Evolutionary conservation across 768 basidiomycete genomes (phyloP), one percentile per base, ranked within the genome.

Genomic region (Pleurotus djamor): DNA sequence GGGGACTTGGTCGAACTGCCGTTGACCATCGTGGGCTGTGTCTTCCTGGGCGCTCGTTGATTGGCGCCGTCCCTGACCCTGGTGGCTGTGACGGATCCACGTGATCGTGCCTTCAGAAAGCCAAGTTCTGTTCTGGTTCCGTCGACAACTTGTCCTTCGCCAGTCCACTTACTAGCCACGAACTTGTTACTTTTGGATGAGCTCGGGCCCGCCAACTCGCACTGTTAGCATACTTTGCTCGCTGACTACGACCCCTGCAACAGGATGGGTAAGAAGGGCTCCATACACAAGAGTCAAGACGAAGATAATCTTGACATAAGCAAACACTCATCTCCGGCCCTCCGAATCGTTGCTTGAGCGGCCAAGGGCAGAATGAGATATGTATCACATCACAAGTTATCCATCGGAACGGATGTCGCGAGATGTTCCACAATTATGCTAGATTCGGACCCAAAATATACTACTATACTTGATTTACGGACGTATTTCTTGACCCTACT

Each of bases 11-110:
- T 57, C 34, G 61, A 48, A 52, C 16, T 54, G 50, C 49, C 52
- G 47, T 49, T 49, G 17, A 49, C 36, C 54, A 56, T 56, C 54
- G 54, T 44, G 54, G 54, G 54, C 54, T 56, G 54, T 56, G 54
- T 56, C 41, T 41, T 37, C 32, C n/a, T 41, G 32, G 54, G 54
- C 54, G 54, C 54, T 56, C 6, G 21, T 21, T 12, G 16, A 41
- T 43, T 3, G 33, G 54, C 54, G 54, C 54, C 35, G 38, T 16
- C 38, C 41, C 54, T 44, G 36, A 4, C 37, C 54, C 41, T 56
- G 36, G 54, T 56, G 54, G 54, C 54, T 13, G 54, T 56, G 41
- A 14, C 5, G 8, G 17, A 17, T 41, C 41, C 54, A 38, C 38
- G 54, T 38, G 45, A 47, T 16, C n/a, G n/a, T 47, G 12, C n/a